These are phyloP conservation scores for Lactarius hatsudake DNA, from an alignment of 768 basidiomycete genomes.

Conservation along the genomic window DNA sequence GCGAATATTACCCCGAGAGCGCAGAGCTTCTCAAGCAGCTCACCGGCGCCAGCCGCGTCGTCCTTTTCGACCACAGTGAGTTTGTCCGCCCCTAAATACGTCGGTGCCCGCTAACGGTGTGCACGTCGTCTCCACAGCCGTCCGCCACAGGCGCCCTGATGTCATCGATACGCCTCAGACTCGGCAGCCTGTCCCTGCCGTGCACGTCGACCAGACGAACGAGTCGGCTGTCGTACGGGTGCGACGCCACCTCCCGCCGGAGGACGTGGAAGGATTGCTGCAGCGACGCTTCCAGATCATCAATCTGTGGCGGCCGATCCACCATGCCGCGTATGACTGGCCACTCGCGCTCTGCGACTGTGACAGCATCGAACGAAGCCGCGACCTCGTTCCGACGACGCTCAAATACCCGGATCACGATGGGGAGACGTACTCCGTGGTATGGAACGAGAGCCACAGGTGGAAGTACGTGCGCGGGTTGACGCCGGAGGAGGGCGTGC, in stretches of 20 bases:
- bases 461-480: conserved; percentile 49
- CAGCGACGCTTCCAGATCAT: conserved; percentile 50
- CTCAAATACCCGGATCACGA: conserved; percentile 43
- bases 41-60: conserved; percentile 57
- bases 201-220: conserved; percentile 48
- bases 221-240: conserved; percentile 42
- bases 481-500: conserved; percentile 45
- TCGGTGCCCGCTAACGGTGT: background rate
- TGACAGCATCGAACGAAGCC: conserved; percentile 38
- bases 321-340: conserved; percentile 44
- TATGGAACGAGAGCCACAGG: conserved; percentile 39
- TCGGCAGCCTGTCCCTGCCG: conserved; percentile 43
- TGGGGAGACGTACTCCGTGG: conserved; percentile 44
- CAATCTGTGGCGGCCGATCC: conserved; percentile 55
- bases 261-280: conserved; percentile 40
- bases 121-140: conserved; percentile 34
- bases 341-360: conserved; percentile 51
- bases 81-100: background rate
- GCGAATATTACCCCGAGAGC: conserved; percentile 61
- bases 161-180: conserved; percentile 38
- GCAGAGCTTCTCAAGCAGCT: conserved; percentile 54
- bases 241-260: conserved; percentile 41
- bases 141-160: conserved; percentile 42
- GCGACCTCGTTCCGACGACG: conserved; percentile 40
- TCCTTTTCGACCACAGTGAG: conserved; percentile 67